Conservation (phyloP, 2,329 filamentous ascomycete genomes). For the Talaromyces amestolkiae region DNA sequence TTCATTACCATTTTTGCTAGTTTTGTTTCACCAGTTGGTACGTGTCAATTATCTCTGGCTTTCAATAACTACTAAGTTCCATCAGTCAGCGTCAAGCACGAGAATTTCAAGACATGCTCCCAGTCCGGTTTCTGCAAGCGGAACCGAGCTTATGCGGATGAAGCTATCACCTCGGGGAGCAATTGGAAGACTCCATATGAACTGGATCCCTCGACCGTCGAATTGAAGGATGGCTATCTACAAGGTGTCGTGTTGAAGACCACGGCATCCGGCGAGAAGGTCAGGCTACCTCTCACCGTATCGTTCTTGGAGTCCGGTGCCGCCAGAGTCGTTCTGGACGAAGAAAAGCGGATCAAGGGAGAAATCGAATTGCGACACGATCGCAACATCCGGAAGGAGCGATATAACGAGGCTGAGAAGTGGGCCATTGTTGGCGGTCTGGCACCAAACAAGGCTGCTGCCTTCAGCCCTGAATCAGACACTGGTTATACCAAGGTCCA, state of each 20-base stretch:
- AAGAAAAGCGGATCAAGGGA: conserved; percentile 83
- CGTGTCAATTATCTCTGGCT: conserved; percentile 27
- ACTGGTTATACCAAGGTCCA: conserved; percentile 67
- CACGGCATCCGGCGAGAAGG: conserved; percentile 64
- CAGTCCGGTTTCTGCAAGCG: conserved; percentile 97
- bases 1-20: conserved; percentile 59
- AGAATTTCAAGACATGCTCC: conserved; percentile 94
- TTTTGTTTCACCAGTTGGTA: conserved; percentile 65
- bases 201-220: conserved; percentile 68
- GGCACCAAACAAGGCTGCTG: conserved; percentile 67
- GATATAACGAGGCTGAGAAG: conserved; percentile 87
- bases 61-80: background rate
- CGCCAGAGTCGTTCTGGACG: conserved; percentile 83
- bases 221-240: conserved; percentile 76
- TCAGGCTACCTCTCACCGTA: conserved; percentile 77
- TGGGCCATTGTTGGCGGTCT: conserved; percentile 84
- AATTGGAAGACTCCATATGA: conserved; percentile 79
- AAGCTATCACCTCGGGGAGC: conserved; percentile 61
- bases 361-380: conserved; percentile 83
- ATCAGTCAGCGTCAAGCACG: conserved; percentile 81
- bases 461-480: conserved; percentile 64
- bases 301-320: conserved; percentile 88
- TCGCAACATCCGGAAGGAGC: conserved; percentile 81
- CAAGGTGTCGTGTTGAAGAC: conserved; percentile 80
- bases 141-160: conserved; percentile 85